Conservation (phyloP, 225 moss, liverwort and hornwort species). For the Takakia lepidozioides region DNA sequence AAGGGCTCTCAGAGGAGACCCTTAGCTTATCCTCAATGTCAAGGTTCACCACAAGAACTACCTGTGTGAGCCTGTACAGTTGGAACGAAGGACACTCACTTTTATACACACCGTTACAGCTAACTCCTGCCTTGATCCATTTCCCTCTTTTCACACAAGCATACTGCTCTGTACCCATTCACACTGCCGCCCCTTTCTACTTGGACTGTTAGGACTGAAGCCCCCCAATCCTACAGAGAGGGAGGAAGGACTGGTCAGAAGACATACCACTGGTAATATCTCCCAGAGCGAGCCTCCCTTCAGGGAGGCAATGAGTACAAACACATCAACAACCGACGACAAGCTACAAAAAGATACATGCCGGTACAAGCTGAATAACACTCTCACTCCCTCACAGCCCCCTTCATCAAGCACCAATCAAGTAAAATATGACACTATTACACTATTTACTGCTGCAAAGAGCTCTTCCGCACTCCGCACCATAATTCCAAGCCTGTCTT, state of each 20-base stretch:
- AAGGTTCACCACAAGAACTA: constrained; percentile 79
- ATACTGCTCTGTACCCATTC: constrained; percentile 46
- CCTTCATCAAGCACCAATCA: constrained; percentile 59
- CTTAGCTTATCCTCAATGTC: constrained; percentile 66
- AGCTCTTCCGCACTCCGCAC: constrained; percentile 19
- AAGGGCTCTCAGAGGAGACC: constrained; percentile 30
- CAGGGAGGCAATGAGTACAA: constrained; percentile 51
- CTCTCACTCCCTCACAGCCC: constrained; percentile 35
- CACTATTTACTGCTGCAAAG: constrained; percentile 82
- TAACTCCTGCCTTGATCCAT: constrained; percentile 72
- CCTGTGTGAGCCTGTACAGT: constrained; percentile 99
- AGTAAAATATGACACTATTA: constrained; percentile 77
- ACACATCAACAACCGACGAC: constrained; percentile 40
- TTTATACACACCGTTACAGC: constrained; percentile 96
- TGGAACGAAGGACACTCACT: constrained; percentile 86
- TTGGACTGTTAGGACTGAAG: constrained; percentile 21
- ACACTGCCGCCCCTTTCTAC: constrained; percentile 28
- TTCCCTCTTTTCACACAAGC: constrained; percentile 63
- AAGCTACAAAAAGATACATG: constrained; percentile 60
- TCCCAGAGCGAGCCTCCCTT: constrained; percentile 34
- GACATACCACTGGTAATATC: constrained; percentile 26
- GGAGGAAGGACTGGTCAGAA: constrained; percentile 26
- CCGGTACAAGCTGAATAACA: constrained; percentile 59
- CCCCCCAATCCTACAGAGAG: constrained; percentile 46
- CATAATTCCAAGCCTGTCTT: constrained; percentile 11